These are phyloP conservation scores for Neospora caninum DNA, from an alignment of 169 alveolate species.

Conservation along the genomic window DNA sequence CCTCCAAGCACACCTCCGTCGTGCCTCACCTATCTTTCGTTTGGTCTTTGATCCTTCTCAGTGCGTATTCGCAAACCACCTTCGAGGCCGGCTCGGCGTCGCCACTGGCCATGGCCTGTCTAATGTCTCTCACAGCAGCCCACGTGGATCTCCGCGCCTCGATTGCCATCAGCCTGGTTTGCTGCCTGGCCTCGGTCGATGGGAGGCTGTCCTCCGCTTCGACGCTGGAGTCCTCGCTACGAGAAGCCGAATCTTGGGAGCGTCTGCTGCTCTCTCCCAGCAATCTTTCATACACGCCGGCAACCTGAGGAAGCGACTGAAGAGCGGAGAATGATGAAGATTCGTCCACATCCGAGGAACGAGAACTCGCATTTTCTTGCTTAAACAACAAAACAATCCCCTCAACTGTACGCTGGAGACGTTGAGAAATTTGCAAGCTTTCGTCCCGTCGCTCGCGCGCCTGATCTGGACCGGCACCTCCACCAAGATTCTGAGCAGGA, in stretches of 20 bases:
- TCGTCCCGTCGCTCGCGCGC: background rate
- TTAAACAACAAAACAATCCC: background rate
- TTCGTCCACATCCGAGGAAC: background rate
- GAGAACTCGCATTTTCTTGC: background rate
- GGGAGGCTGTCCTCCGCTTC: too few species aligned
- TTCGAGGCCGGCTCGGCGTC: background rate
- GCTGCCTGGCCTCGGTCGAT: too few species aligned
- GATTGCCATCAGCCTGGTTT: too few species aligned
- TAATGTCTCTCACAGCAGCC: background rate
- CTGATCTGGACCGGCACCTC: background rate
- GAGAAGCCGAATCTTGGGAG: background rate
- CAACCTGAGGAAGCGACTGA: background rate
- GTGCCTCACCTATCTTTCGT: background rate
- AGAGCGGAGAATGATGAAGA: background rate
- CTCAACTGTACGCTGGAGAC: background rate
- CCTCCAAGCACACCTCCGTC: too few species aligned
- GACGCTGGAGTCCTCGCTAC: too few species aligned
- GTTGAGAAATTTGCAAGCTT: background rate
- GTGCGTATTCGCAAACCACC: background rate
- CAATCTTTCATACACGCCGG: background rate
- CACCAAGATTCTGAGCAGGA: background rate
- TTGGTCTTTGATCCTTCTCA: background rate
- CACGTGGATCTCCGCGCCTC: background rate
- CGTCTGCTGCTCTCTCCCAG: background rate
- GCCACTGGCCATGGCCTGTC: background rate